Evolutionary conservation across 225 moss, liverwort and hornwort genomes (phyloP).

Genomic region (Polytrichum commune): DNA sequence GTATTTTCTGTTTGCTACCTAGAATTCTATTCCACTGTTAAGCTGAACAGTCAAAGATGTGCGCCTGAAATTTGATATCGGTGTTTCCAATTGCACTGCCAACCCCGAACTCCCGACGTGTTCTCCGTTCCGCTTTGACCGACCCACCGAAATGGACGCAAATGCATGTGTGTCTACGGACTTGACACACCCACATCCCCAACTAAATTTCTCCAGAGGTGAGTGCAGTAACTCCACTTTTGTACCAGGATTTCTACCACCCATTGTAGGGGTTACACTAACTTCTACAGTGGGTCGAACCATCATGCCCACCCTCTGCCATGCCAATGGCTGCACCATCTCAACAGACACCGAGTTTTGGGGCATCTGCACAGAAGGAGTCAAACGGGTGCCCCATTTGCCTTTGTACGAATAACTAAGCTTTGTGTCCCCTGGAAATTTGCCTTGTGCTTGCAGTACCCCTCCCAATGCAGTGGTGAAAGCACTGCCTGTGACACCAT

Average conservation of each 20-base stretch:
- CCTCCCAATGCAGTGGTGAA: slow-evolving; percentile 59
- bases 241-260: slow-evolving; percentile 55
- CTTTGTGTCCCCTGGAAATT: slow-evolving; percentile 58
- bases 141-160: slow-evolving; percentile 63
- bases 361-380: slow-evolving; percentile 49
- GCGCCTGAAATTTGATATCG: slow-evolving; percentile 45
- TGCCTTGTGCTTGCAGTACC: slow-evolving; percentile 62
- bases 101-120: slow-evolving; percentile 73
- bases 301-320: slow-evolving; percentile 58
- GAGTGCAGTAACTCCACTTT: slow-evolving; percentile 63
- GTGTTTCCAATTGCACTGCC: slow-evolving; percentile 65
- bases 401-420: slow-evolving; percentile 61
- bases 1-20: not conserved
- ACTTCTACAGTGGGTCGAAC: slow-evolving; percentile 67
- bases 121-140: slow-evolving; percentile 74
- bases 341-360: slow-evolving; percentile 57
- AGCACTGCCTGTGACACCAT: slow-evolving; percentile 64
- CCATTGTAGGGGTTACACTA: slow-evolving; percentile 54
- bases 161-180: slow-evolving; percentile 54
- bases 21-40: slow-evolving; percentile 76
- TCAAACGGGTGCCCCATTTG: slow-evolving; percentile 61
- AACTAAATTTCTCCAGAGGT: slow-evolving; percentile 71
- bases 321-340: slow-evolving; percentile 58
- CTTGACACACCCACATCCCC: slow-evolving; percentile 68
- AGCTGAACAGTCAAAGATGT: slow-evolving; percentile 64